Evolutionary conservation across 768 basidiomycete genomes (phyloP).

Genomic region (Hemileccinum rubropunctum): DNA sequence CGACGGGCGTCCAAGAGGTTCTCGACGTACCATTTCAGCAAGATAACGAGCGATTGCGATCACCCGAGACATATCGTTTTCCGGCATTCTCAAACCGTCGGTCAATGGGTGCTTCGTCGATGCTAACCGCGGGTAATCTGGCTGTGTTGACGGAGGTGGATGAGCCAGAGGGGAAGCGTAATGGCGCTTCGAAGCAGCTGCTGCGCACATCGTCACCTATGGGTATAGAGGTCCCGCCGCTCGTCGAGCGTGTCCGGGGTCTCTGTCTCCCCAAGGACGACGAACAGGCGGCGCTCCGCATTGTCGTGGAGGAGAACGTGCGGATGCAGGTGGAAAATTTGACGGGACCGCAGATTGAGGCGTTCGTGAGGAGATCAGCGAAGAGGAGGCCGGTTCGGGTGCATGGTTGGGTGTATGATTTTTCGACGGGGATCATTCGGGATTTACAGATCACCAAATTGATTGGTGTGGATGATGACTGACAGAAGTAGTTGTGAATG

Average conservation of each 20-base stretch:
- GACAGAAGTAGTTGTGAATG: too few relatives aligned
- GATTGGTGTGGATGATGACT: slow-evolving; percentile 8
- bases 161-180: slow-evolving; percentile 34
- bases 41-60: slow-evolving; percentile 72
- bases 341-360: slow-evolving; percentile 26
- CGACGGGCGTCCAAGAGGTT: slow-evolving; percentile 94
- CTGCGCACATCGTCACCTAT: slow-evolving; percentile 37
- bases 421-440: slow-evolving; percentile 53
- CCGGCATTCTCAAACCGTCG: slow-evolving; percentile 56
- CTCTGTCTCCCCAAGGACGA: slow-evolving; percentile 33
- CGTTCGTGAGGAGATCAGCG: slow-evolving; percentile 39
- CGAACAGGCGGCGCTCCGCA: slow-evolving; percentile 28
- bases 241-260: slow-evolving; percentile 49
- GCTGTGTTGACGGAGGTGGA: slow-evolving; percentile 74
- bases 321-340: slow-evolving; percentile 47
- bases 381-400: slow-evolving; percentile 46
- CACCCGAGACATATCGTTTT: slow-evolving; percentile 48
- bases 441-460: slow-evolving; percentile 53
- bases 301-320: slow-evolving; percentile 55
- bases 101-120: slow-evolving; percentile 60
- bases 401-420: slow-evolving; percentile 73
- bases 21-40: slow-evolving; percentile 90
- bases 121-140: slow-evolving; percentile 68
- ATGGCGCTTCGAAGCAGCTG: slow-evolving; percentile 25
- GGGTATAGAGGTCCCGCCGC: slow-evolving; percentile 31